Percentiles rank a stretch among this genome's conserved stretches.
These are phyloP conservation scores for Tremellales sp. DNA, from an alignment of 1,284 basidiomycete species.

Conservation along the genomic window DNA sequence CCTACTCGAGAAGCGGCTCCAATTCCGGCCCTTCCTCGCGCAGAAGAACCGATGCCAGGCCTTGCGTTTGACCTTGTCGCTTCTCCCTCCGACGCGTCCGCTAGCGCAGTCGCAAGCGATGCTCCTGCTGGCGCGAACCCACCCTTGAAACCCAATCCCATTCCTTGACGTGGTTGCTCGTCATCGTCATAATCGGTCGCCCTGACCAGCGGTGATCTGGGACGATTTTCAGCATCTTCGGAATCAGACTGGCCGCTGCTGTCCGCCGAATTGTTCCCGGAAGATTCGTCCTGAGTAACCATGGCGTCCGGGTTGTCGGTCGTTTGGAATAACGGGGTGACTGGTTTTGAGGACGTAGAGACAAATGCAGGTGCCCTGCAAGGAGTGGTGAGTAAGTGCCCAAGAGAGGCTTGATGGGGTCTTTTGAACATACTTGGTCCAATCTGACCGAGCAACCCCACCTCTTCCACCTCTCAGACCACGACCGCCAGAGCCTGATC, in stretches of 20 bases:
- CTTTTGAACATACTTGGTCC: slow-evolving; percentile 56
- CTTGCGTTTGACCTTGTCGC: slow-evolving; percentile 3
- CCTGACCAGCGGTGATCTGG: slow-evolving; percentile 19
- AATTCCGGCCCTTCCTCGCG: slow-evolving; percentile 32
- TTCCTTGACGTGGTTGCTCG: slow-evolving; percentile 15
- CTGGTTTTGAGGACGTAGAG: slow-evolving; percentile 4
- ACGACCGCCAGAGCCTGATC: slow-evolving; percentile 17
- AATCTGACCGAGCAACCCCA: slow-evolving; percentile 56
- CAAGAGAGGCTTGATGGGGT: neutral
- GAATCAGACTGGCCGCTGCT: slow-evolving; percentile 38
- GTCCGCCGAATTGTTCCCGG: slow-evolving; percentile 37
- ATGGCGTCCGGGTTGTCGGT: slow-evolving; percentile 7
- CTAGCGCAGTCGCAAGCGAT: neutral
- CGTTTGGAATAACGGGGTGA: slow-evolving; percentile 3
- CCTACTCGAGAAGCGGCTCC: slow-evolving; percentile 22
- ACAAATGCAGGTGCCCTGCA: slow-evolving; percentile 64
- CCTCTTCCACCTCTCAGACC: slow-evolving; percentile 28
- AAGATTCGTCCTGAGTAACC: slow-evolving; percentile 8
- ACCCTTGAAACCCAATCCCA: slow-evolving; percentile 17
- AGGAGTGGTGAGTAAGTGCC: neutral
- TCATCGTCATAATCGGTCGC: slow-evolving; percentile 25
- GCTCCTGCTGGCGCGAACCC: slow-evolving; percentile 8
- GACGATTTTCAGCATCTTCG: slow-evolving; percentile 22
- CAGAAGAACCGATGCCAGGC: slow-evolving; percentile 9
- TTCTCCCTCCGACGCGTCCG: slow-evolving; percentile 4